Evolutionary conservation across 2,329 filamentous ascomycete genomes (phyloP).

Genomic region (Eurotiales sp.): DNA sequence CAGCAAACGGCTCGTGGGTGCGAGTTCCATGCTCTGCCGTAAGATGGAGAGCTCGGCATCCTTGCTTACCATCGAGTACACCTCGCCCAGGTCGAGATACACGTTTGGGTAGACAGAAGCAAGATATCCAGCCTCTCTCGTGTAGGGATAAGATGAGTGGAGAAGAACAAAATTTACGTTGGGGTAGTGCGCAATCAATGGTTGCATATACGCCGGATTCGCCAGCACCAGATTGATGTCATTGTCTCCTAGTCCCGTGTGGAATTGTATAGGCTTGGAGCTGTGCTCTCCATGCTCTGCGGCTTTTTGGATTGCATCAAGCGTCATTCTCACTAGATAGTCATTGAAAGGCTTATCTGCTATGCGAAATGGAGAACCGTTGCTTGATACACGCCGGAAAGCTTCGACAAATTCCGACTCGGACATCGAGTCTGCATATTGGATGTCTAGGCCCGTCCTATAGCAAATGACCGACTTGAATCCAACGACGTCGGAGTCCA

Average conservation of each 20-base stretch:
- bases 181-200: constrained; percentile 66
- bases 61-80: constrained; percentile 73
- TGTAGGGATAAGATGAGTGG: constrained; percentile 78
- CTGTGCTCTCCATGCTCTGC: constrained; percentile 29
- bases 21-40: constrained; percentile 69
- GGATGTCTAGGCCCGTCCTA: constrained; percentile 66
- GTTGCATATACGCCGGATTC: constrained; percentile 72
- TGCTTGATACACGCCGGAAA: constrained; percentile 24
- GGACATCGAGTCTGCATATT: constrained; percentile 27
- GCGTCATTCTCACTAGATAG: constrained; percentile 62
- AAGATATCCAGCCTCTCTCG: constrained; percentile 72
- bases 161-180: constrained; percentile 71
- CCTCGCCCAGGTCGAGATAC: constrained; percentile 77
- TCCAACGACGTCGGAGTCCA: constrained; percentile 65
- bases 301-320: constrained; percentile 52
- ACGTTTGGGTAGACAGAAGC: constrained; percentile 74
- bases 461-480: constrained; percentile 87
- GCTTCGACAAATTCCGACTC: constrained; percentile 38
- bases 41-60: constrained; percentile 70
- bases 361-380: constrained; percentile 40
- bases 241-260: constrained; percentile 77
- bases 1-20: constrained; percentile 69
- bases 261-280: constrained; percentile 76
- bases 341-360: constrained; percentile 65
- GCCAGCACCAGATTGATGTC: constrained; percentile 67